Base-by-base conservation (phyloP, 768 basidiomycete species). In the Cystobasidium ongulense region DNA sequence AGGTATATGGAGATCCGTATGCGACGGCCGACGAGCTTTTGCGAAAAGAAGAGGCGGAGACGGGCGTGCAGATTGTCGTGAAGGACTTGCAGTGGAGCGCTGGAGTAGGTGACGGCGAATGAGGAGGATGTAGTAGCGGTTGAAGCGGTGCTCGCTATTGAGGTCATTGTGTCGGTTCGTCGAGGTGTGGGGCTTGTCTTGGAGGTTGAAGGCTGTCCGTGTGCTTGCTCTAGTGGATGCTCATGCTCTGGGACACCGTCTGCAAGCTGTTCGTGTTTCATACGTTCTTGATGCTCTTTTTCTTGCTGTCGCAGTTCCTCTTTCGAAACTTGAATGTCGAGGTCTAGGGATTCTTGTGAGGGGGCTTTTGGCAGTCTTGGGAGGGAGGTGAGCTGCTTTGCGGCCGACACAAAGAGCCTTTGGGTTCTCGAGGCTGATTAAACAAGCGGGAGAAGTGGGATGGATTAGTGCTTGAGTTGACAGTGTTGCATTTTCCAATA, bases 11-110 rank as follows among this genome's bases (percentile, higher is more conserved):
- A 70, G 25, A 81, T 61, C 0, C 77, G 75, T 18, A 81, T 73
- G 1, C 73, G 68, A 0, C 80, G 76, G 18, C 43, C 59, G 2
- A 77, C 75, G 31, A 81, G 76, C 25, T 79, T 79, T 35, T 74
- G 66, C 13, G 75, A 76, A 62, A 80, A 79, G 75, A 81, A 81
- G 13, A 79, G 78, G 7, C 78, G 75, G 31, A 81, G 75, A 15
- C 80, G 78, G 5, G 68, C 54, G 21, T 76, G 72, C 15, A 81
- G 73, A 61, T 79, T 81, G 11, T 68, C 52, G 52, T 81, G 80
- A 5, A 79, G 72, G 50, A 71, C 64, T 0, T 73, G 70, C 7
- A 78, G 61, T 33, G 74, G 70, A 0, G 61, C 36, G 4, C 74
- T 62, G 10, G 31, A 61, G 70, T 43, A 74, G 1, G 57, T 5